Percentiles rank a stretch among this genome's conserved stretches.
Evolutionary conservation across 2,329 filamentous ascomycete genomes (phyloP).

Genomic region (Penicillium psychrosexuale): DNA sequence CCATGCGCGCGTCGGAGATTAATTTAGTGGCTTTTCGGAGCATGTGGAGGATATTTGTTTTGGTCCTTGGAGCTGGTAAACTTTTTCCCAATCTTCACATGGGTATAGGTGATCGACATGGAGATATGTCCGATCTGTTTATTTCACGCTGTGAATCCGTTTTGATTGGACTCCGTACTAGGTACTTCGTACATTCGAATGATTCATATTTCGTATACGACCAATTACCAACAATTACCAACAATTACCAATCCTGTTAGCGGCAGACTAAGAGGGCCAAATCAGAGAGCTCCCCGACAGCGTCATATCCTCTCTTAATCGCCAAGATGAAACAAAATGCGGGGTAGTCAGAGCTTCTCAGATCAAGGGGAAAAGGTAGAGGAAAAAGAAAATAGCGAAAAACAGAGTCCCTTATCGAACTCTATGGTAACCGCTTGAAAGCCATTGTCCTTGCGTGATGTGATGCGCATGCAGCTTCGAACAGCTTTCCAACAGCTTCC

Average conservation of each 20-base stretch:
- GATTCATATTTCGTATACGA: background rate
- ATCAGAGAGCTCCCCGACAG: background rate
- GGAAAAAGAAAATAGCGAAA: background rate
- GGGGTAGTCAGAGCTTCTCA: slow-evolving; percentile 3
- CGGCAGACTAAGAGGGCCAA: background rate
- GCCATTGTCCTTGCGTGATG: background rate
- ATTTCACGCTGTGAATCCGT: background rate
- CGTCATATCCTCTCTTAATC: background rate
- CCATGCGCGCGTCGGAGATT: slow-evolving; percentile 11
- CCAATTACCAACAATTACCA: background rate
- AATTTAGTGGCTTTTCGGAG: slow-evolving; percentile 3
- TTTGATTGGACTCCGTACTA: background rate
- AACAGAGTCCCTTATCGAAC: background rate
- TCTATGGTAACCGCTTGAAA: background rate
- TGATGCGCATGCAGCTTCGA: background rate
- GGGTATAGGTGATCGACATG: background rate
- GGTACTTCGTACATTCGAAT: background rate
- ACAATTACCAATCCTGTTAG: background rate
- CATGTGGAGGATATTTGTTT: background rate
- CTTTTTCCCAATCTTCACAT: background rate
- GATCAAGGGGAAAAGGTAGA: background rate
- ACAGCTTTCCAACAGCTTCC: background rate
- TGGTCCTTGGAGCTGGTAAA: background rate
- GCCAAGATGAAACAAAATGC: background rate
- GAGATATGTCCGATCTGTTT: background rate